Base-by-base conservation (phyloP, 331 rosid species). In the Quercus phellos region DNA sequence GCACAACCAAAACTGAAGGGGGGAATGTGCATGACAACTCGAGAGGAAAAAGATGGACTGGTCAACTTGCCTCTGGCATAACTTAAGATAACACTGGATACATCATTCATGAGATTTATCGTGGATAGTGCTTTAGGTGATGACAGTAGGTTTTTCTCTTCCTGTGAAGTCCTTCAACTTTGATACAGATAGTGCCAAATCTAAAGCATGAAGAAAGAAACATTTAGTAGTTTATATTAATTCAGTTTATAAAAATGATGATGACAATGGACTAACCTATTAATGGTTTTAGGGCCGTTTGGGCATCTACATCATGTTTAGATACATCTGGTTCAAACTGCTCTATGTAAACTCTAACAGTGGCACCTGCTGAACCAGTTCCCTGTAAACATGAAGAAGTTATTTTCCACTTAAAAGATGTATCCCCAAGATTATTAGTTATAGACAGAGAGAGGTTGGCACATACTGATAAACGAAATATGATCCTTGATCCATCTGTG, bases 361-460 rank as follows among this genome's bases (percentile, higher is more conserved):
- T 95, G 63, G 99, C 99, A 54, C 99, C 99, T 3, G 99, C 97
- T 61, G 98, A 95, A 79, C 99, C 99, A 1, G 99, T 95, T 67
- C 97, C 99, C 99, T 95, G 87, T 77, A 75, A 68, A 51, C 58
- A 70, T 54, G 13, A n/a, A 30, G 80, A 84, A 59, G 68, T 34
- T 72, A 21, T 4, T 34, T 34, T 27, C 50, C 61, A 58, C 55
- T 29, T 75, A 19, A 56, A 32, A 50, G 63, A 29, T 70, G 59
- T 46, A 74, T 64, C 80, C 70, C 74, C 38, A 72, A 5, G 58
- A 77, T 18, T 38, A 51, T 46, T 26, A 27, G 61, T 19, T 29
- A 29, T 19, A 64, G 4, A 21, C 17, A 51, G 54, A 74, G 27
- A 24, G 77, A 32, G 66, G 32, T 59, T 64, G 50, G 70, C 64